Base-by-base conservation (phyloP, 768 basidiomycete genomes). In the Austroboletus festivus region DNA sequence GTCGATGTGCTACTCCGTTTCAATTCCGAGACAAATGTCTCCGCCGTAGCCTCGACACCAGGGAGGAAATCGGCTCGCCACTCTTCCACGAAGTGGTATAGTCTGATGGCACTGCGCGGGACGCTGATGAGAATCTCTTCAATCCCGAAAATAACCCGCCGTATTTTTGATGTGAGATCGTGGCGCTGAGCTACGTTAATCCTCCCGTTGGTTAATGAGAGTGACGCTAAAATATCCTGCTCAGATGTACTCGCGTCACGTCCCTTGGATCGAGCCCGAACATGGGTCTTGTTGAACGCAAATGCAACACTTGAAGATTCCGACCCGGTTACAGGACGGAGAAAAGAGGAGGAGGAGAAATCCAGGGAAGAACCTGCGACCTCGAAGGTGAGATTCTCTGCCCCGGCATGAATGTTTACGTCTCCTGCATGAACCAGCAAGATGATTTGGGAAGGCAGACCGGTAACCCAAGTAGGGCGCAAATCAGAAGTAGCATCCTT, bases 21-120 rank as follows among this genome's bases (percentile, higher is more conserved):
- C 38, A 88, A 64, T 58, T 91, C 89, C 4, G 80, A 75, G 15
- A 91, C 65, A 33, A 91, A 68, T 3, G 77, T 77, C 50, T 82
- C 78, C 24, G 86, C 60, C 22, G 85, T 81, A 13, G 78, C 75
- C 57, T 91, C 83, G 33, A 91, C 76, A 5, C 77, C 84, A 16
- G 90, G 84, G 24, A 92, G 72, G 57, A 85, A 91, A 56, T 90
- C 85, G 5, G 79, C 79, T 57, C 81, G 73, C 92, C 92, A 93
- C 58, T 90, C 85, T 57, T 90, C 85, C 21, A 85, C 64, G 58
- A 91, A 92, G 31, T 77, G 80, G 63, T 89, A 89, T 4, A 90
- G 71, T 15, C 85, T 81, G 24, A 93, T 73, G 23, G 85, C 89
- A 55, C 89, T 93, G 21, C 89, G 84, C 4, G 90, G 90, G 20